Conservation (phyloP, 805 yeast species). For the Barnettozyma californica region DNA sequence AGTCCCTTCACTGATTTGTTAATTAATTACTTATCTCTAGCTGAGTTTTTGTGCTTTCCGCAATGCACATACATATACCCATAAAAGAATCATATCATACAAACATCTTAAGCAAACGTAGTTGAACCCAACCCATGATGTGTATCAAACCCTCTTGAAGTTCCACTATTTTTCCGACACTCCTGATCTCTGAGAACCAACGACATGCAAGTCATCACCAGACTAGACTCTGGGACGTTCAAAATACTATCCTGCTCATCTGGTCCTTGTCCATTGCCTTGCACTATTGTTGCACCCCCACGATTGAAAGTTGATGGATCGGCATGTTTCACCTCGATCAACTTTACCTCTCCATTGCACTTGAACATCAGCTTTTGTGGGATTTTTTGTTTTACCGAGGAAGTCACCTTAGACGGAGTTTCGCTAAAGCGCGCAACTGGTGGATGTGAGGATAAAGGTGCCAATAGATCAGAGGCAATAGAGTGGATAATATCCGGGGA, state of each 20-base stretch:
- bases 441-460: conserved; percentile 13
- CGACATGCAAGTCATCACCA: conserved; percentile 22
- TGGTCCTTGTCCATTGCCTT: neutral
- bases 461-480: conserved; percentile 4
- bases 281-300: neutral
- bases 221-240: conserved; percentile 16
- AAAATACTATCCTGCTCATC: conserved; percentile 9
- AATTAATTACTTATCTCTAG: neutral
- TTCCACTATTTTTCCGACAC: conserved; percentile 18
- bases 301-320: neutral
- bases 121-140: conserved; percentile 7
- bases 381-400: conserved; percentile 3
- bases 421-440: conserved; percentile 23
- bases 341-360: conserved; percentile 20
- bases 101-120: neutral
- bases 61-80: neutral
- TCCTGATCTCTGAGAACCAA: conserved; percentile 24
- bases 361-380: conserved; percentile 13
- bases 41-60: neutral
- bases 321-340: conserved; percentile 15
- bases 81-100: neutral
- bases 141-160: conserved; percentile 17
- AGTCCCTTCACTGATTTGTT: no score
- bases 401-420: neutral
- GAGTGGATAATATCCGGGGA: neutral